Evolutionary conservation across 2,329 filamentous ascomycete species (phyloP).

Genomic region (Cladosporium sp.): DNA sequence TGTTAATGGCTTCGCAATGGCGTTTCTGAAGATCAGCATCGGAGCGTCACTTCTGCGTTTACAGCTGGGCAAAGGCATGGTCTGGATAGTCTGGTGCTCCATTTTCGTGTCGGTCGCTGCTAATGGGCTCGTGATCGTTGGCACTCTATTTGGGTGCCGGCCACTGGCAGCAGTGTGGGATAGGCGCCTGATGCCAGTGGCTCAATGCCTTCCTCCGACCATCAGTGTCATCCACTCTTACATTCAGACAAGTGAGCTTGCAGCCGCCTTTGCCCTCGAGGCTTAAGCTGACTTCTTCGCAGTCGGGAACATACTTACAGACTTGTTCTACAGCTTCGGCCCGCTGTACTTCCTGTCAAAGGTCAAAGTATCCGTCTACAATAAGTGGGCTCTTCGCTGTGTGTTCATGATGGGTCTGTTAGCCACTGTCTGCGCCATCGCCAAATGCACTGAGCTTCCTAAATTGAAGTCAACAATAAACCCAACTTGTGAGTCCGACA

Average conservation of each 20-base stretch:
- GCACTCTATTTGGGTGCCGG: neutral
- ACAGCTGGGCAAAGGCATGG: neutral
- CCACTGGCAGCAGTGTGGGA: neutral
- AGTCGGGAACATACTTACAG: neutral
- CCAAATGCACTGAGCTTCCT: slow-evolving; percentile 1
- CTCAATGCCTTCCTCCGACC: neutral
- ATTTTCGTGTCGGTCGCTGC: neutral
- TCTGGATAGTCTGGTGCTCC: neutral
- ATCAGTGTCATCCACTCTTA: neutral
- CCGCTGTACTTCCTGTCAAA: neutral
- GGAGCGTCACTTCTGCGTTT: neutral
- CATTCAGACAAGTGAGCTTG: neutral
- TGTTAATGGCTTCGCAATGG: slow-evolving; percentile 3
- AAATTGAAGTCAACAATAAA: neutral
- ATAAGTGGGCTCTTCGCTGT: neutral
- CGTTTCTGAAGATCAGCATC: slow-evolving; percentile 1
- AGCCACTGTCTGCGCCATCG: slow-evolving; percentile 1
- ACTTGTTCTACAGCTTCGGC: neutral
- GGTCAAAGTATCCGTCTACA: neutral
- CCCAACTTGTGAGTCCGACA: neutral
- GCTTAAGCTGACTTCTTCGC: neutral
- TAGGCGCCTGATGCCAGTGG: neutral
- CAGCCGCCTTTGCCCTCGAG: neutral
- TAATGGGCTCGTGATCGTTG: neutral
- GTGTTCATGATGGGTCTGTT: neutral